Percentiles rank a stretch among this genome's conserved stretches.
phyloP scores from a whole-genome alignment of 345 rosid species.

The Capsella bursapastoris region DNA sequence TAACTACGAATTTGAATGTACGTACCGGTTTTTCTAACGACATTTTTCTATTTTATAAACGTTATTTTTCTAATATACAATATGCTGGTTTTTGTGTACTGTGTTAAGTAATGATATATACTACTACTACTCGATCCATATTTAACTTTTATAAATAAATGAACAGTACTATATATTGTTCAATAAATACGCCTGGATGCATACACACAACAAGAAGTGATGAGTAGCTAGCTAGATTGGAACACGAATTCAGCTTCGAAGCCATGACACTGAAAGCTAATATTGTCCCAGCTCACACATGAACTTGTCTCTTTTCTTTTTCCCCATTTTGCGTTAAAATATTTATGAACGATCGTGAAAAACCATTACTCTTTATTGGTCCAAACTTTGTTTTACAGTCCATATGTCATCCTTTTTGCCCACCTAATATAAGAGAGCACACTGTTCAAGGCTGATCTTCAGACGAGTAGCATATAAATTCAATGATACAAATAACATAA shows the following conservation, averaged over 20 bases:
- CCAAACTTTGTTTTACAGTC: neutral
- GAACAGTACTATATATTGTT: constrained; percentile 3
- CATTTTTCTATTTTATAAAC: neutral
- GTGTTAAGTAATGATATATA: neutral
- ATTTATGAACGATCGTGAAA: constrained; percentile 13
- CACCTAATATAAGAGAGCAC: neutral
- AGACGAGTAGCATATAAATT: neutral
- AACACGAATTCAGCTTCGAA: constrained; percentile 38
- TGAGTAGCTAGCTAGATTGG: constrained; percentile 6
- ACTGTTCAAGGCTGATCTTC: neutral
- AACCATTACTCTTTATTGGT: neutral
- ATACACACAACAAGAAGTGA: neutral
- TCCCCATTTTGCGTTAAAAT: neutral
- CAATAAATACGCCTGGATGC: constrained; percentile 29
- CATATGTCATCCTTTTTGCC: neutral
- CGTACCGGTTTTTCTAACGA: constrained; percentile 1
- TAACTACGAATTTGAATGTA: neutral
- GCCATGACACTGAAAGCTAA: constrained; percentile 38
- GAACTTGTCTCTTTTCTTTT: constrained; percentile 35
- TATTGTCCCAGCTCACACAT: constrained; percentile 36
- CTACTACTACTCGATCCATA: too few relatives aligned
- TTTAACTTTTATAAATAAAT: neutral
- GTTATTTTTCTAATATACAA: neutral
- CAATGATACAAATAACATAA: neutral
- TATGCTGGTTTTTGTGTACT: neutral